Evolutionary conservation across 2,329 filamentous ascomycete genomes (phyloP).

Genomic region (Neospermospora avenae): DNA sequence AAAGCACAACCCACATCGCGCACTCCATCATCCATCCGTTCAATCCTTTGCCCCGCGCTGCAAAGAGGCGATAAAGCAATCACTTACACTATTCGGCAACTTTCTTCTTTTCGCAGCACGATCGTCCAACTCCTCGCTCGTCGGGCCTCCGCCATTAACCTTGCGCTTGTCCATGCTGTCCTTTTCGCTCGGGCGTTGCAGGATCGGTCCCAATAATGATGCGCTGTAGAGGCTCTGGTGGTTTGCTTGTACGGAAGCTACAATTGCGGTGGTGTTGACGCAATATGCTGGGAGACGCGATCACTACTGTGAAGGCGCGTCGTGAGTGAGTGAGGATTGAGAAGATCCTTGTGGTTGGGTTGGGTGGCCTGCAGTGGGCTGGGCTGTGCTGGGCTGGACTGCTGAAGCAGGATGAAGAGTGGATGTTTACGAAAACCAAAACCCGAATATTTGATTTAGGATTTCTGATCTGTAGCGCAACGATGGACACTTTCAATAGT

Average conservation of each 20-base stretch:
- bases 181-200: conserved; percentile 11
- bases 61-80: conserved; percentile 5
- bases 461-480: neutral
- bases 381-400: conserved; percentile 1
- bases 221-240: conserved; percentile 9
- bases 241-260: conserved; percentile 3
- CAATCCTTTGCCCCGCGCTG: conserved; percentile 1
- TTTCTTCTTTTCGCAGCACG: conserved; percentile 57
- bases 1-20: conserved; percentile 18
- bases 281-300: conserved; percentile 7
- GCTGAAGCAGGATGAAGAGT: neutral
- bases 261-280: conserved; percentile 21
- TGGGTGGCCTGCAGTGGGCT: neutral
- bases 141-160: conserved; percentile 40
- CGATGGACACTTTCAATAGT: neutral
- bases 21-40: conserved; percentile 9
- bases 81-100: conserved; percentile 49
- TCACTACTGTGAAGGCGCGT: conserved; percentile 15
- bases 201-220: neutral
- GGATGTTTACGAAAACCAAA: conserved; percentile 4
- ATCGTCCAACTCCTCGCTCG: conserved; percentile 47
- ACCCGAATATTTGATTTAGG: neutral
- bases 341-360: conserved; percentile 17
- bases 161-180: conserved; percentile 50
- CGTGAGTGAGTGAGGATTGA: conserved; percentile 16